Conservation (phyloP, 495 filamentous ascomycete genomes). For the Patellaria atrata region DNA sequence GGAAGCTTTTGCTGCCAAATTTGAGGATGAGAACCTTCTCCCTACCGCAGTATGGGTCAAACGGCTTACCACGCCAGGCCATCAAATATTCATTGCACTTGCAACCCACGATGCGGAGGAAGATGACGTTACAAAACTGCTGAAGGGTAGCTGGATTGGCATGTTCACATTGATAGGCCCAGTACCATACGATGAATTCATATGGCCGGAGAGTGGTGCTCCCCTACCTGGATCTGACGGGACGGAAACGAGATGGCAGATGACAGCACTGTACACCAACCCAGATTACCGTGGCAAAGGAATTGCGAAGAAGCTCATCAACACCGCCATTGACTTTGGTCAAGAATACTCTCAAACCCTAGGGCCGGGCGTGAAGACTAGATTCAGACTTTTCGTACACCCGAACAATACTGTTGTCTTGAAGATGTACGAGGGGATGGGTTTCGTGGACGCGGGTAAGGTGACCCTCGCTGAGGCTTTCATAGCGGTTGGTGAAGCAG, state of each 20-base stretch:
- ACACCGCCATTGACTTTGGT: constrained; percentile 1
- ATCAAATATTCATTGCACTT: constrained; percentile 1
- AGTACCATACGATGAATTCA: constrained; percentile 4
- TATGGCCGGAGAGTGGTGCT: constrained; percentile 6
- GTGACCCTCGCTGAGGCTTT: constrained; percentile 8
- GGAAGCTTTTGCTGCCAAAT: constrained; percentile 4
- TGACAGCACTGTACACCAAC: constrained; percentile 6
- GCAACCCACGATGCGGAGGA: background rate
- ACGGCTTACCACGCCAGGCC: background rate
- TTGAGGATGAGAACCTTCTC: constrained; percentile 4
- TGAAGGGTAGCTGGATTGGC: constrained; percentile 7
- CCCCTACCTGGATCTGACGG: constrained; percentile 2
- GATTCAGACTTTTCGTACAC: constrained; percentile 7
- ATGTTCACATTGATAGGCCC: constrained; percentile 10
- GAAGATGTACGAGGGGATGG: constrained; percentile 5
- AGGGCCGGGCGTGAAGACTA: background rate
- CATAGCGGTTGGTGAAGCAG: constrained; percentile 5
- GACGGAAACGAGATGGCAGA: constrained; percentile 7
- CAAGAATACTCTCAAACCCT: background rate
- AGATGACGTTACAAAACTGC: constrained; percentile 7
- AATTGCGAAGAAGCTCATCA: constrained; percentile 2
- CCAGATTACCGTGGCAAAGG: constrained; percentile 5
- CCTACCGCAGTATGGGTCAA: constrained; percentile 2
- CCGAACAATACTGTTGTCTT: background rate
- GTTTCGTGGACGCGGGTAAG: constrained; percentile 5